Percentiles rank a stretch among this genome's conserved stretches.
These are phyloP conservation scores for Pythium aphanidermatum DNA, from an alignment of 352 stramenopile genomes.

Conservation along the genomic window DNA sequence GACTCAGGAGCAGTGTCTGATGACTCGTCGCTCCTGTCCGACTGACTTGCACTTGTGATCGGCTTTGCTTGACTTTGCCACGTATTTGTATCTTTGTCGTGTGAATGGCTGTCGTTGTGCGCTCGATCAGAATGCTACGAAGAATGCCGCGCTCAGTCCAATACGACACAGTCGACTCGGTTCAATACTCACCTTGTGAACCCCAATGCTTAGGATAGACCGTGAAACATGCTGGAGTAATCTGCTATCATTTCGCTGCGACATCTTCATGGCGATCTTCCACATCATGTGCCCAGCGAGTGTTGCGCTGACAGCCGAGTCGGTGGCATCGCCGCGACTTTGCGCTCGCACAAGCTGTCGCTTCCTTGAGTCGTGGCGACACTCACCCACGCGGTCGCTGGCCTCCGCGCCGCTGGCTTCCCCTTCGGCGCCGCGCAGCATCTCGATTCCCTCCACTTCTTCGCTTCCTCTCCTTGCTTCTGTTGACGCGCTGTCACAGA, in stretches of 20 bases:
- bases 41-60: neutral
- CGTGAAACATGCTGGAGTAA: constrained; percentile 63
- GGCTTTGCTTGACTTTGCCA: neutral
- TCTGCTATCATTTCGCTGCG: constrained; percentile 54
- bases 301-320: neutral
- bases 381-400: neutral
- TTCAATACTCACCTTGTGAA: constrained; percentile 39
- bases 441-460: too few relatives aligned
- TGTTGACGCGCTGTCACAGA: too few relatives aligned
- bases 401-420: too few relatives aligned
- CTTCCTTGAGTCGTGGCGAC: neutral
- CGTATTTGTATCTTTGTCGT: neutral
- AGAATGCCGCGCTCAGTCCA: too few relatives aligned
- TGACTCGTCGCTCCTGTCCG: neutral
- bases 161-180: neutral
- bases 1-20: constrained; percentile 5
- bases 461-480: too few relatives aligned
- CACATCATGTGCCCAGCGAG: constrained; percentile 55
- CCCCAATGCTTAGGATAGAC: constrained; percentile 46
- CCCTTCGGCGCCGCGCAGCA: too few relatives aligned
- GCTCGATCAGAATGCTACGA: constrained; percentile 14
- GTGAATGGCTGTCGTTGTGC: neutral
- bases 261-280: constrained; percentile 61
- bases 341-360: neutral
- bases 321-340: too few relatives aligned